Evolutionary conservation across 2,329 filamentous ascomycete genomes (phyloP).

Genomic region (Diplodia sapinea): DNA sequence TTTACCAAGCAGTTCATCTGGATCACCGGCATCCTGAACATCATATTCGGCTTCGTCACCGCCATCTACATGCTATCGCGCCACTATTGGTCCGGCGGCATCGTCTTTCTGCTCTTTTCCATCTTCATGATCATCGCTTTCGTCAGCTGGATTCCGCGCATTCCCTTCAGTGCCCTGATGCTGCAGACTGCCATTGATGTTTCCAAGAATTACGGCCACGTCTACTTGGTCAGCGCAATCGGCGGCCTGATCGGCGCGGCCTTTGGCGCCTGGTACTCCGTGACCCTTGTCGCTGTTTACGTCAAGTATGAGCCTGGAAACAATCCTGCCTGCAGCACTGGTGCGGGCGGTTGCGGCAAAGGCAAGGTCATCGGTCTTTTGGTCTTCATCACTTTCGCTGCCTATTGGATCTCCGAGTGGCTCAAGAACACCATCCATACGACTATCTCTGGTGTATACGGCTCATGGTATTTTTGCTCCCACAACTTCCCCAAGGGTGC

Average conservation of each 20-base stretch:
- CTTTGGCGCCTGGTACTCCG: constrained; percentile 82
- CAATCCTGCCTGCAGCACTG: constrained; percentile 61
- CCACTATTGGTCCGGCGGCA: constrained; percentile 80
- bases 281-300: constrained; percentile 86
- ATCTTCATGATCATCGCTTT: constrained; percentile 82
- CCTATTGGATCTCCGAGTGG: constrained; percentile 93
- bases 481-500: constrained; percentile 74
- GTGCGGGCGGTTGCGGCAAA: constrained; percentile 69
- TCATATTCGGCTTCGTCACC: constrained; percentile 81
- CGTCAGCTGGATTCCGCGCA: constrained; percentile 85
- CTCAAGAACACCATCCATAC: constrained; percentile 87
- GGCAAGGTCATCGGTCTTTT: constrained; percentile 83
- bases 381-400: constrained; percentile 86
- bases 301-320: constrained; percentile 75
- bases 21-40: constrained; percentile 88
- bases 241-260: constrained; percentile 78
- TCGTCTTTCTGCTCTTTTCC: constrained; percentile 85
- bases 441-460: constrained; percentile 82
- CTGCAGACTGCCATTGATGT: constrained; percentile 85
- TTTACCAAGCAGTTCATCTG: constrained; percentile 93
- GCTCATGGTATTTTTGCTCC: constrained; percentile 86
- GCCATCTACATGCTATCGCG: constrained; percentile 83
- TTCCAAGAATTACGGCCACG: constrained; percentile 80
- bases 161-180: constrained; percentile 91
- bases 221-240: constrained; percentile 83